These are phyloP conservation scores for Phytomonas sp. DNA, from an alignment of 208 protist species.

Conservation along the genomic window DNA sequence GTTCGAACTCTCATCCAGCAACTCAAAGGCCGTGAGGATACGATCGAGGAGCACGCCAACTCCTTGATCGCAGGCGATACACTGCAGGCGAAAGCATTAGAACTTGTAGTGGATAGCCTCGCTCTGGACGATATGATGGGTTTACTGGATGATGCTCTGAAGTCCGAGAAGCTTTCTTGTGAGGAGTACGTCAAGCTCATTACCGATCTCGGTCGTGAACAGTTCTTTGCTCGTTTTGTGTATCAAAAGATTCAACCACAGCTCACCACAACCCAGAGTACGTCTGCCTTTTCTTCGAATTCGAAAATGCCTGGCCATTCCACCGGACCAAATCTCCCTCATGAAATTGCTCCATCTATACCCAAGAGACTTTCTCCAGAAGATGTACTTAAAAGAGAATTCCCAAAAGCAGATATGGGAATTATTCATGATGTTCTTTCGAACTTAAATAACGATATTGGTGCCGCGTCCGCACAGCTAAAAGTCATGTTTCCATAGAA, in stretches of 20 bases:
- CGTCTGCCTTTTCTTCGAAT: constrained; percentile 1
- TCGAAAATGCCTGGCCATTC: background rate
- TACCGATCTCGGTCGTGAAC: constrained; percentile 56
- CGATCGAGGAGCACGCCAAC: constrained; percentile 40
- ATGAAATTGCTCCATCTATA: constrained; percentile 14
- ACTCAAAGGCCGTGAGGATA: constrained; percentile 35
- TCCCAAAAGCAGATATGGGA: constrained; percentile 38
- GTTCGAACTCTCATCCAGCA: constrained; percentile 29
- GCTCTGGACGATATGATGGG: constrained; percentile 52
- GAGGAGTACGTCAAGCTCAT: constrained; percentile 79
- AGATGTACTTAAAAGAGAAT: constrained; percentile 36
- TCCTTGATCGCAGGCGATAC: constrained; percentile 48
- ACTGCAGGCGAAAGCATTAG: constrained; percentile 48
- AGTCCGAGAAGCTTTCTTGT: constrained; percentile 43
- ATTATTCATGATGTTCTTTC: constrained; percentile 53
- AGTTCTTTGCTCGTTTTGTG: constrained; percentile 68
- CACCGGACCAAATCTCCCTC: too few species aligned
- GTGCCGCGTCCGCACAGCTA: constrained; percentile 38
- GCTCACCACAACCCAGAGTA: too few species aligned
- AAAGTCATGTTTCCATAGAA: constrained; percentile 41
- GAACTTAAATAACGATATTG: constrained; percentile 27
- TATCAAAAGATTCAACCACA: constrained; percentile 20
- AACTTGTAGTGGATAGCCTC: constrained; percentile 68
- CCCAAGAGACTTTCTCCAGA: constrained; percentile 24
- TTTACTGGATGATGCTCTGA: constrained; percentile 59